Evolutionary conservation across 768 basidiomycete genomes (phyloP).

Genomic region (Pisolithus orientalis): DNA sequence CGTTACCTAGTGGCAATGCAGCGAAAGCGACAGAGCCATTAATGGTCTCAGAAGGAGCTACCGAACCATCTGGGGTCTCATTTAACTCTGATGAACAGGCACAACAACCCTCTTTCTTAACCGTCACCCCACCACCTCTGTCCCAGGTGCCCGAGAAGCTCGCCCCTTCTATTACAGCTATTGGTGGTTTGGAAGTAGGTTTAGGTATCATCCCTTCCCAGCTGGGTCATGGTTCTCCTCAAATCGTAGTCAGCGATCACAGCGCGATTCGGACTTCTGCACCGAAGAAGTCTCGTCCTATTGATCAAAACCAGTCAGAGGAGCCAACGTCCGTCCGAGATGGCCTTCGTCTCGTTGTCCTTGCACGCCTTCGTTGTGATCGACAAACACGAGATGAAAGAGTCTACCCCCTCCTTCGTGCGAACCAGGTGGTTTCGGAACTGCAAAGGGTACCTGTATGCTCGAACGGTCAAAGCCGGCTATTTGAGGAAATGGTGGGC

Average conservation of each 20-base stretch:
- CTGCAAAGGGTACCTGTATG: conserved; percentile 20
- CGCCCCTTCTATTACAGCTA: conserved; percentile 7
- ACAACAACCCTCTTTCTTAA: conserved; percentile 8
- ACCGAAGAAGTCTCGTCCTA: neutral
- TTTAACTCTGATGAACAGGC: conserved; percentile 5
- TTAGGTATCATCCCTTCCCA: conserved; percentile 6
- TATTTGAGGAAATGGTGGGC: conserved; percentile 43
- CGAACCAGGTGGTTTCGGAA: conserved; percentile 46
- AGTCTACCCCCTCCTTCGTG: conserved; percentile 54
- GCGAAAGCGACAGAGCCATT: conserved; percentile 2
- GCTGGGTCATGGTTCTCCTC: conserved; percentile 10
- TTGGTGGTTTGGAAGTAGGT: conserved; percentile 4
- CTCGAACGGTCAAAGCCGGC: conserved; percentile 33
- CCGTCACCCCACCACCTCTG: conserved; percentile 8
- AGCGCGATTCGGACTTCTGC: conserved; percentile 10
- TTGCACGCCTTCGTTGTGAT: conserved; percentile 55
- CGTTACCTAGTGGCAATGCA: conserved; percentile 3
- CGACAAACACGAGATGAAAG: conserved; percentile 57
- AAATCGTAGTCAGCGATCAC: conserved; percentile 26
- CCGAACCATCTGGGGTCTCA: conserved; percentile 6
- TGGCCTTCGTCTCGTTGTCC: conserved; percentile 56
- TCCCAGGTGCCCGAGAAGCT: conserved; percentile 12
- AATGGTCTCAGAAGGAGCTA: conserved; percentile 6
- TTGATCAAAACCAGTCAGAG: conserved; percentile 7
- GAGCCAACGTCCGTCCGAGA: conserved; percentile 43